phyloP scores from a whole-genome alignment of 2,329 filamentous ascomycete genomes.

The Chaetomium strumarium region DNA sequence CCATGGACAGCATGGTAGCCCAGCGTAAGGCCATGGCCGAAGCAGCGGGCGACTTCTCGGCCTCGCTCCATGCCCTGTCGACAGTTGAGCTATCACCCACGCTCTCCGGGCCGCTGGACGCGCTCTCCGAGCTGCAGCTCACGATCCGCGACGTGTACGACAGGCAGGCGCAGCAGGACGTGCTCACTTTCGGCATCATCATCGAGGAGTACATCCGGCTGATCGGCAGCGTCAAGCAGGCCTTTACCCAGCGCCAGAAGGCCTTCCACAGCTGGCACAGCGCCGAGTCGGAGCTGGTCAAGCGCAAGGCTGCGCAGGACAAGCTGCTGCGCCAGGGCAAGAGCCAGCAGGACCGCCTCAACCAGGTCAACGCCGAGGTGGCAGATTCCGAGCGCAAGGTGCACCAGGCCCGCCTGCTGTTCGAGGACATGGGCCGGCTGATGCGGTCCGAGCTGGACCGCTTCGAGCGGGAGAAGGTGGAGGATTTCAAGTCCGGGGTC shows the following conservation, averaged over 20 bases:
- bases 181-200: conserved; percentile 92
- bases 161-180: conserved; percentile 92
- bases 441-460: conserved; percentile 88
- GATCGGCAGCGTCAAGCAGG: conserved; percentile 90
- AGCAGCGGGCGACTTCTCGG: conserved; percentile 86
- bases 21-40: conserved; percentile 93
- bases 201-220: conserved; percentile 97
- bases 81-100: conserved; percentile 87
- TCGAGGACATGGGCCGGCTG: conserved; percentile 94
- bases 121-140: conserved; percentile 86
- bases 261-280: conserved; percentile 91
- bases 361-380: conserved; percentile 87
- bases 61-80: conserved; percentile 85
- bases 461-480: conserved; percentile 95
- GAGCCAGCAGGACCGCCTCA: conserved; percentile 90
- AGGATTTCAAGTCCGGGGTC: conserved; percentile 97
- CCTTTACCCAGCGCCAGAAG: conserved; percentile 89
- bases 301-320: conserved; percentile 83
- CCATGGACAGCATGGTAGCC: conserved; percentile 84
- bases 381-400: conserved; percentile 91
- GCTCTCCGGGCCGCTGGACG: conserved; percentile 82
- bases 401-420: conserved; percentile 80
- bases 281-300: conserved; percentile 83
- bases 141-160: conserved; percentile 94
- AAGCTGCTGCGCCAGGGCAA: conserved; percentile 93